Evolutionary conservation across 2,329 filamentous ascomycete genomes (phyloP), one percentile per base, ranked within the genome.

Genomic region (Aspergillus transmontanensis): DNA sequence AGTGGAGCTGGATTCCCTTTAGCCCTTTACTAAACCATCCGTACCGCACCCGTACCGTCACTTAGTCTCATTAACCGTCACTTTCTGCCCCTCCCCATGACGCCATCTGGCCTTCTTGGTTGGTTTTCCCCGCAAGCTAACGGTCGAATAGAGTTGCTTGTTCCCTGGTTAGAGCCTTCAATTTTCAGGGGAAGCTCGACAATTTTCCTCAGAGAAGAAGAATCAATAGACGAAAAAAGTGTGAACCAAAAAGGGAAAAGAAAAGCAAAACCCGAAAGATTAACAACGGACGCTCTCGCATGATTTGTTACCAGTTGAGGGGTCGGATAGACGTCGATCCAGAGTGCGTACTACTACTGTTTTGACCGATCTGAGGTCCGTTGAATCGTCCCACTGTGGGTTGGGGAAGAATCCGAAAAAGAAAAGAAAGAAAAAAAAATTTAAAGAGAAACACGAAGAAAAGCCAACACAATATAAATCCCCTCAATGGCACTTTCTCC

Each of bases 81-180:
- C 41, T 43, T 48, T 28, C 28, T 61, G 55, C 59, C 55, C 62
- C 53, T 62, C 32, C 56, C 48, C 56, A 68, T 69, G 68, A 69
- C 68, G 68, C 68, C 66, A 69, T 69, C 32, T 28, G 28, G 51
- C 28, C 30, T 63, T 19, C 45, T 63, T 53, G 58, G 34, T 58
- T 45, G 55, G 54, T 43, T 46, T 66, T 61, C 65, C 65, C 65
- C 65, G 65, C 65, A 66, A 65, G 56, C 60, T 66, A 58, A 62
- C 59, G 51, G 58, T 64, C 56, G 41, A 59, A 50, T 57, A 57
- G 54, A 60, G 55, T 60, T 58, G 23, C 36, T 57, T n/a, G 28
- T 55, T 55, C 34, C 51, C 19, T 55, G 36, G 48, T 60, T 26
- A n/a, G 21, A 9, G 16, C 10, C n/a, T 45, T 39, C 7, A 46